phyloP scores from a whole-genome alignment of 2,329 filamentous ascomycete species.

The Talaromyces sp. region DNA sequence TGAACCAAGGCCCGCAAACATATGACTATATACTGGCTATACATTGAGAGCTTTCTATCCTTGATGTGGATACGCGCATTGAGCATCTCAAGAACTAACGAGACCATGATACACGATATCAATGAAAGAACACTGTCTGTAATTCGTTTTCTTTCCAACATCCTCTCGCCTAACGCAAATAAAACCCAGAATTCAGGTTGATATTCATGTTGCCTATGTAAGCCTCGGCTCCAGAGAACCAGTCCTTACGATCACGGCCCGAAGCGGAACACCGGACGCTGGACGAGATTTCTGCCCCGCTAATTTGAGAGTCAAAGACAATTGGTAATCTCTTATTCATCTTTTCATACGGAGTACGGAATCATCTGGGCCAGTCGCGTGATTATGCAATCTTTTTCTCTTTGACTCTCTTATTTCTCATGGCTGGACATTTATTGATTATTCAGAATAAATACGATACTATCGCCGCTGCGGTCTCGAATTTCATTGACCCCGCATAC shows the following conservation, averaged over 20 bases:
- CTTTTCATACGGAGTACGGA: not conserved
- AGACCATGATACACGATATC: constrained; percentile 1
- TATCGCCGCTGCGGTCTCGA: not conserved
- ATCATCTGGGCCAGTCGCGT: not conserved
- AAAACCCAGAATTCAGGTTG: not conserved
- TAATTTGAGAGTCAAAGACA: not conserved
- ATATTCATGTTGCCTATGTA: not conserved
- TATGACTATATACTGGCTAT: too few relatives aligned
- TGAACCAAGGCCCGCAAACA: constrained; percentile 9
- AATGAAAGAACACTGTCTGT: not conserved
- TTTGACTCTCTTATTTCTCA: not conserved
- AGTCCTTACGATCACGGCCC: not conserved
- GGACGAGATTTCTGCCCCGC: not conserved
- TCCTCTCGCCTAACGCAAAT: not conserved
- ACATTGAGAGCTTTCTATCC: not conserved
- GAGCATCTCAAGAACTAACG: not conserved
- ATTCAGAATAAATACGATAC: not conserved
- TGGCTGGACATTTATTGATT: not conserved
- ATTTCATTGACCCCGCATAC: not conserved
- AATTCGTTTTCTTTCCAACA: too few relatives aligned
- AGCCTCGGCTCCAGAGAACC: not conserved
- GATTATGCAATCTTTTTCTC: not conserved
- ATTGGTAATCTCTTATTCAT: constrained; percentile 7
- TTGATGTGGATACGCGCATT: not conserved
- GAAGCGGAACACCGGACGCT: not conserved